Evolutionary conservation across 2,329 filamentous ascomycete genomes (phyloP).

Genomic region (Alternaria arborescens): DNA sequence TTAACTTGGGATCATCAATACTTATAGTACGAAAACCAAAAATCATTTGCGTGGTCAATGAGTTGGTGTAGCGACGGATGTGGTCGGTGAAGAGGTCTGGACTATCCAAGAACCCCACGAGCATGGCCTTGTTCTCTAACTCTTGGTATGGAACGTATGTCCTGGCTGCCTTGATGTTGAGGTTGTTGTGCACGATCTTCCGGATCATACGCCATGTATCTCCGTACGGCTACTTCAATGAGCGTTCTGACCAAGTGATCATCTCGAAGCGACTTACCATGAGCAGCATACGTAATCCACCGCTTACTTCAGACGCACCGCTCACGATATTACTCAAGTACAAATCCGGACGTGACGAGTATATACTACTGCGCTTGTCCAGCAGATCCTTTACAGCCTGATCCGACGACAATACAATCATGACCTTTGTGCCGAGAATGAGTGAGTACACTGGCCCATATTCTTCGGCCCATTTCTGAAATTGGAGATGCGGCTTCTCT

Average conservation of each 20-base stretch:
- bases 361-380: conserved; percentile 60
- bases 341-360: conserved; percentile 57
- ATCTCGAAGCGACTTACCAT: conserved; percentile 14
- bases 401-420: conserved; percentile 59
- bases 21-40: conserved; percentile 53
- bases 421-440: conserved; percentile 58
- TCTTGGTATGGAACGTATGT: conserved; percentile 61
- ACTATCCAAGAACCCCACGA: conserved; percentile 57
- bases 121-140: conserved; percentile 65
- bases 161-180: conserved; percentile 30
- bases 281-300: conserved; percentile 18
- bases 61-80: conserved; percentile 59
- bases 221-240: conserved; percentile 20
- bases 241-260: not conserved
- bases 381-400: conserved; percentile 61
- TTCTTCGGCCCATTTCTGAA: conserved; percentile 62
- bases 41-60: conserved; percentile 60
- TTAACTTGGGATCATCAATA: conserved; percentile 26
- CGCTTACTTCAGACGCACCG: conserved; percentile 11
- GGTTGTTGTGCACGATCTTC: conserved; percentile 28
- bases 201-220: conserved; percentile 27
- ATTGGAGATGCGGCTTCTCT: conserved; percentile 56
- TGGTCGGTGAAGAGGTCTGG: conserved; percentile 56
- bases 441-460: conserved; percentile 63
- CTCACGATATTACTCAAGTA: conserved; percentile 24